Evolutionary conservation across 139 green algal species (phyloP), one percentile per base, ranked within the genome.

Genomic region (Volvox africanus): DNA sequence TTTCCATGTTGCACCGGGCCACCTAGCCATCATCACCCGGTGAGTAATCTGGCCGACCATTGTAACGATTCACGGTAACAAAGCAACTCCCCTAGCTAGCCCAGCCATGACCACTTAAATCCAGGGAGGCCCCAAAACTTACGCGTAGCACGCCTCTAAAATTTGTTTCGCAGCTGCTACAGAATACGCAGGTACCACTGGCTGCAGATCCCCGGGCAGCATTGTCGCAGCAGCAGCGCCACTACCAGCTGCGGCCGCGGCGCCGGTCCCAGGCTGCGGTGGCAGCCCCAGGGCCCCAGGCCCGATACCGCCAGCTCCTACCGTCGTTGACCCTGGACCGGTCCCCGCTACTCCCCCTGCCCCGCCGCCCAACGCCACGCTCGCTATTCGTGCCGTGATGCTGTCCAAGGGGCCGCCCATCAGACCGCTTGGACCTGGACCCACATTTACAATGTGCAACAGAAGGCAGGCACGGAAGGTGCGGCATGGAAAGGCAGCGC

Each of bases 91-190:
- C 44, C 44, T 55, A 55, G n/a, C 44, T 9, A 5, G 44, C 44
- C 44, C 44, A 55, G 44, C 44, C 44, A 55, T n/a, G n/a, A n/a
- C n/a, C n/a, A n/a, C n/a, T n/a, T n/a, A 55, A 9, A 55, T 5
- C 9, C 44, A 55, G 44, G 5, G 9, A 55, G 16, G 78, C 36
- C 81, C 36, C 65, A 17, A 0, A 37, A 90, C 91, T 89, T 73
- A 93, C 91, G 68, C 71, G 50, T 80, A 93, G 71, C 80, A 90
- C 19, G 89, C 32, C 68, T 94, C 90, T 35, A 94, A 61, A 32
- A 94, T 88, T 20, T 93, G 90, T 87, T 89, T 92, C 30, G 92
- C 92, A 20, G 90, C 90, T 37, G 85, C 78, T 50, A 80, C 37
- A 2, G 32, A 55, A 73, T 89, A 94, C 1, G 83, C 84, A n/a